phyloP scores from a whole-genome alignment of 2,329 filamentous ascomycete genomes.

The Cladobotryum mycophilum region DNA sequence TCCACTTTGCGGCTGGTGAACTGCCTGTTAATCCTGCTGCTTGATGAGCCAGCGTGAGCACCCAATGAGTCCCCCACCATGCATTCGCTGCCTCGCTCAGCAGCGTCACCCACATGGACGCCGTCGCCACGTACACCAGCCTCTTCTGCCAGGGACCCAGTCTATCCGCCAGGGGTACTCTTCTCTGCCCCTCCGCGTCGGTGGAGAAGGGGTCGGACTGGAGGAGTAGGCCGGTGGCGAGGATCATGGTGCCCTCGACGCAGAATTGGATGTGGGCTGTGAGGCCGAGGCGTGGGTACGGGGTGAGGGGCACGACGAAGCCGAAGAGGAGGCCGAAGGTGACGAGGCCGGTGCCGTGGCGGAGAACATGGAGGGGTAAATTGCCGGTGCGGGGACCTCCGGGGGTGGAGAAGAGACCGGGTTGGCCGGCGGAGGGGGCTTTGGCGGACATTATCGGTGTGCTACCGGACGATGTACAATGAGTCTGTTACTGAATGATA shows the following conservation, averaged over 20 bases:
- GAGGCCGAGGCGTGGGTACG: conserved; percentile 7
- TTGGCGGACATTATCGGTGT: conserved; percentile 5
- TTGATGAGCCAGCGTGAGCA: conserved; percentile 1
- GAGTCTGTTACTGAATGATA: too few relatives aligned
- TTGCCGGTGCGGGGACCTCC: not conserved
- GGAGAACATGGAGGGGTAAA: conserved; percentile 7
- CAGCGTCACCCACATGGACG: conserved; percentile 7
- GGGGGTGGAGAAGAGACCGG: not conserved
- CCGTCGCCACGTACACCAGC: conserved; percentile 1
- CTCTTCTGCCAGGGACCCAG: conserved; percentile 2
- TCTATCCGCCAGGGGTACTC: not conserved
- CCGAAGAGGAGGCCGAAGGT: conserved; percentile 8
- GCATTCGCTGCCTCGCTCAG: conserved; percentile 8
- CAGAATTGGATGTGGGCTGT: conserved; percentile 10
- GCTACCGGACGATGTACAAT: too few relatives aligned
- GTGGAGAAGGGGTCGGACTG: conserved; percentile 1
- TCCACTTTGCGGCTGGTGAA: conserved; percentile 3
- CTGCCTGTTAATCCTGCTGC: conserved; percentile 3
- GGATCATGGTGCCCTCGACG: conserved; percentile 6
- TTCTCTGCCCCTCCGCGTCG: not conserved
- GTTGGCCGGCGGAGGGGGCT: not conserved
- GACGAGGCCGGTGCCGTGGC: conserved; percentile 7
- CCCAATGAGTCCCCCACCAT: conserved; percentile 9
- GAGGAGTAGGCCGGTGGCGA: conserved; percentile 5
- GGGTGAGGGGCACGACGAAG: conserved; percentile 9